Conservation (phyloP, 2,329 filamentous ascomycete genomes). For the Ophiostoma himal-ulmi region DNA sequence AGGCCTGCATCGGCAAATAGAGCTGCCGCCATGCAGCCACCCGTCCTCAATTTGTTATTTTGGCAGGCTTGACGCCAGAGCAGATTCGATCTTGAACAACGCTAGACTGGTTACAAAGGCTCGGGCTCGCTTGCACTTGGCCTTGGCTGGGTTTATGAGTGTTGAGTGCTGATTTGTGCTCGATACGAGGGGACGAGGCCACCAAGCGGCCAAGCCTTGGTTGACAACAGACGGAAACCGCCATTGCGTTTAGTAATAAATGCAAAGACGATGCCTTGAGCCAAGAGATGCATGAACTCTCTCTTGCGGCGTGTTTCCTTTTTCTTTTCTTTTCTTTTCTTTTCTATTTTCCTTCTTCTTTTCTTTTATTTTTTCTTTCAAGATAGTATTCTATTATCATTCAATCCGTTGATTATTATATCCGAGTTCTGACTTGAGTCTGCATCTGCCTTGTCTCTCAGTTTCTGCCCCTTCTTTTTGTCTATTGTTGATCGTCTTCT, state of each 20-base stretch:
- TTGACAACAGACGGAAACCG: conserved; percentile 8
- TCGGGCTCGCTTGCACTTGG: background rate
- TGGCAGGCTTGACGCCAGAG: no score
- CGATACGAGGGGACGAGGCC: background rate
- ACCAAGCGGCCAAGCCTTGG: conserved; percentile 8
- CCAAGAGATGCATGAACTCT: no score
- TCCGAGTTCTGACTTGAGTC: no score
- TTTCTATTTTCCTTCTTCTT: background rate
- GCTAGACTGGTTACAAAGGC: background rate
- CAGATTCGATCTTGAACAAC: no score
- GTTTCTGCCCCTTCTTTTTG: no score
- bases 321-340: background rate
- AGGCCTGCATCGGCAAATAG: background rate
- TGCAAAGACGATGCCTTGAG: background rate
- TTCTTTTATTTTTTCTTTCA: no score
- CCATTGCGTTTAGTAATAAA: background rate
- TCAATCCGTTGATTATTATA: no score
- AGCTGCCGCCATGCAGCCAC: background rate
- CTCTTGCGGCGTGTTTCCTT: background rate
- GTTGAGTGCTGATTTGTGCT: no score
- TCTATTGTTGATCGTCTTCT: background rate
- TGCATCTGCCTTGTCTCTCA: no score
- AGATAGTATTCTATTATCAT: no score
- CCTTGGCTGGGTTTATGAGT: no score
- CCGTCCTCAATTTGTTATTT: background rate